A percentile compares a stretch with the other conserved stretches of the same genome.
phyloP scores from a whole-genome alignment of 2,329 filamentous ascomycete genomes.

The Diaporthe eres region DNA sequence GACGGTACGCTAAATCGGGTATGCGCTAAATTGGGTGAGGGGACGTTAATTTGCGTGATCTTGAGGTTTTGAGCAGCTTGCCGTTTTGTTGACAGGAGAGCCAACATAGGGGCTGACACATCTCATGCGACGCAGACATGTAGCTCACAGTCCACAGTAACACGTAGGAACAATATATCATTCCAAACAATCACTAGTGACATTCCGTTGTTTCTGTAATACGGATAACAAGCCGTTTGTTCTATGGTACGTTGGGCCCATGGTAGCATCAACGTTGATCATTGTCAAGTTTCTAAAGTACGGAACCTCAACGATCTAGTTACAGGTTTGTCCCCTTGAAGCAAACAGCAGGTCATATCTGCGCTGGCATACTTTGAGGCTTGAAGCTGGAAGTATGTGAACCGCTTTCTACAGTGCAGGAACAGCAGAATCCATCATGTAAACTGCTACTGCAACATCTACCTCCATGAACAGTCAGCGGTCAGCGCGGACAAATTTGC shows the following conservation, averaged over 20 bases:
- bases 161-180: too few species aligned
- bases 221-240: neutral
- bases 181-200: neutral
- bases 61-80: neutral
- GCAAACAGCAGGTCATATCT: neutral
- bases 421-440: neutral
- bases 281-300: neutral
- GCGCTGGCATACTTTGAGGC: neutral
- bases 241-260: too few species aligned
- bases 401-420: too few species aligned
- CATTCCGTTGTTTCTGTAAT: neutral
- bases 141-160: too few species aligned
- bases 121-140: neutral
- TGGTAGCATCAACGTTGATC: neutral
- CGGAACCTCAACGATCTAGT: too few species aligned
- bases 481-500: too few species aligned
- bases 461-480: neutral
- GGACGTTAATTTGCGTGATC: neutral
- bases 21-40: too few species aligned
- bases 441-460: neutral
- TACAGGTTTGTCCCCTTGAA: neutral
- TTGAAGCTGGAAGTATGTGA: neutral
- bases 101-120: too few species aligned
- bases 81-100: neutral
- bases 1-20: too few species aligned